Evolutionary conservation across 179 eudicot species (phyloP).

Genomic region (Amaranthus tricolor): DNA sequence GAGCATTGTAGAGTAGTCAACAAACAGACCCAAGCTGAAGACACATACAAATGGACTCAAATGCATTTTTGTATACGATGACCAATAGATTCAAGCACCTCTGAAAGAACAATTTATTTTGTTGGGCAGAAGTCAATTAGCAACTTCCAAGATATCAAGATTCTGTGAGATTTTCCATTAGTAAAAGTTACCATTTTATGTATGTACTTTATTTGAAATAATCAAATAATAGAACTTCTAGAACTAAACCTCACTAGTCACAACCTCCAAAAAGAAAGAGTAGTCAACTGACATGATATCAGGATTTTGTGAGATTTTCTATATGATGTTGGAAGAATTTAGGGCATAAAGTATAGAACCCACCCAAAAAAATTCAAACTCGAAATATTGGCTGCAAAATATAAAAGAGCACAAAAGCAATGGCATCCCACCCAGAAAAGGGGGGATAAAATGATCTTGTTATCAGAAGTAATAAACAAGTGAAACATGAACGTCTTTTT

Average conservation of each 20-base stretch:
- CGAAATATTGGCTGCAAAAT: background rate
- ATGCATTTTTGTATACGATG: background rate
- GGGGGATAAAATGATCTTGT: background rate
- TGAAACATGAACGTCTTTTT: background rate
- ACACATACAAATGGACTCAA: background rate
- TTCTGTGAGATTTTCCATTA: background rate
- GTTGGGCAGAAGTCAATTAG: background rate
- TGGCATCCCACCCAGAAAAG: background rate
- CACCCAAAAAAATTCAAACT: background rate
- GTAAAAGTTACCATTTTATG: slow-evolving; percentile 11
- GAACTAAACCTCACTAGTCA: background rate
- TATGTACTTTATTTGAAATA: background rate
- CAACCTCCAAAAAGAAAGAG: background rate
- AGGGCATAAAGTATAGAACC: background rate
- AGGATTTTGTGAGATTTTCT: too few relatives aligned
- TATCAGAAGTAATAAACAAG: background rate
- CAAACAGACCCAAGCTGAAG: slow-evolving; percentile 5
- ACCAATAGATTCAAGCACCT: background rate
- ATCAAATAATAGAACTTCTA: background rate
- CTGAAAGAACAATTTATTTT: background rate
- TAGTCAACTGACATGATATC: too few relatives aligned
- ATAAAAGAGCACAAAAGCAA: background rate
- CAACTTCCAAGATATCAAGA: background rate
- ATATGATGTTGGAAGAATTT: background rate
- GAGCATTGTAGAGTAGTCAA: background rate